Conservation (phyloP, 495 filamentous ascomycete species). For the Melanomma pulvis-pyrius region DNA sequence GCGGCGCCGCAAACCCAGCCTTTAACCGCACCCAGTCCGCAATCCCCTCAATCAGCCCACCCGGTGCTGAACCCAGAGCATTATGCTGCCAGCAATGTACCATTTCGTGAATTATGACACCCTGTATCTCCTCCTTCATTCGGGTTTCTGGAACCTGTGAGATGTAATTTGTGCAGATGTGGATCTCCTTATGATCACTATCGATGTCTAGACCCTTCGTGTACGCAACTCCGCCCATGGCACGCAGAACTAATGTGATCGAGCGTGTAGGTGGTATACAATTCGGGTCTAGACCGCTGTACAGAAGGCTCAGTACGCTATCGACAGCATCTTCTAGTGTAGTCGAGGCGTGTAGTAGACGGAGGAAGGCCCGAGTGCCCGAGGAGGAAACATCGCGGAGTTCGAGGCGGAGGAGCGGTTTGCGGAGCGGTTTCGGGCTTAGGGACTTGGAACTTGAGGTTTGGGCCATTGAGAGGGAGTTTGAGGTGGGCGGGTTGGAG, state of each 20-base stretch:
- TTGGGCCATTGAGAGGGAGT: too few relatives aligned
- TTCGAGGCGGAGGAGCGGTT: constrained; percentile 63
- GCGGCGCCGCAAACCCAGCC: constrained; percentile 72
- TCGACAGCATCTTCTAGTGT: constrained; percentile 64
- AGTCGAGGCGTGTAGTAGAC: constrained; percentile 57
- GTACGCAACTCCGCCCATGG: constrained; percentile 83
- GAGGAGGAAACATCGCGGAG: constrained; percentile 68
- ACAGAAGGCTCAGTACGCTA: constrained; percentile 67
- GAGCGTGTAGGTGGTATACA: constrained; percentile 64
- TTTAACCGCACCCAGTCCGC: constrained; percentile 90
- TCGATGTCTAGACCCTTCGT: constrained; percentile 84
- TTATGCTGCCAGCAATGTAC: constrained; percentile 95
- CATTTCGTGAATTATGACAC: constrained; percentile 88
- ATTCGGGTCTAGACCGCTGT: constrained; percentile 48
- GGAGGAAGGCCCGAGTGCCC: constrained; percentile 65
- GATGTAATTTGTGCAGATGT: constrained; percentile 82
- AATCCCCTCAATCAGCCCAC: constrained; percentile 87
- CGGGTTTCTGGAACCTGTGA: constrained; percentile 44
- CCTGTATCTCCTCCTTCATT: constrained; percentile 66
- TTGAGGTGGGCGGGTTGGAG: background rate
- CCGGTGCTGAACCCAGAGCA: constrained; percentile 63
- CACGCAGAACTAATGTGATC: constrained; percentile 81
- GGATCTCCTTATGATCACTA: constrained; percentile 91
- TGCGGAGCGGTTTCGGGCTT: constrained; percentile 60
- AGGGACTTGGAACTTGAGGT: background rate